Percentiles rank a stretch among this genome's conserved stretches.
Conservation (phyloP, 148 eudicot species). For the Spergularia marina region DNA sequence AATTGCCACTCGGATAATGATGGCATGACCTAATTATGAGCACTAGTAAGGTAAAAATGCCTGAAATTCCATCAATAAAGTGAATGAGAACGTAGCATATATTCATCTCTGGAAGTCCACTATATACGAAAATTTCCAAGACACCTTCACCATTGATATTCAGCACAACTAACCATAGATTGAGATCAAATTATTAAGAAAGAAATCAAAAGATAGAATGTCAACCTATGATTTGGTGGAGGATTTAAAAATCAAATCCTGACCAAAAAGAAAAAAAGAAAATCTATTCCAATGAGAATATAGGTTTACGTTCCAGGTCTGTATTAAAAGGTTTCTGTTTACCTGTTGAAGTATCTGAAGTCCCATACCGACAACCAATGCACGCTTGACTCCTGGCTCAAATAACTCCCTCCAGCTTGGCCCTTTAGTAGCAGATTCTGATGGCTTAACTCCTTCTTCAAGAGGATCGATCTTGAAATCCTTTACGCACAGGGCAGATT, state of each 20-base stretch:
- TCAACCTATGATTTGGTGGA: neutral
- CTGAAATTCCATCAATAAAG: neutral
- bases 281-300: neutral
- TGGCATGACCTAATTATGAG: neutral
- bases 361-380: constrained; percentile 68
- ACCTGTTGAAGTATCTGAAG: constrained; percentile 84
- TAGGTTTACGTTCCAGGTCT: neutral
- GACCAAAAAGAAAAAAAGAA: neutral
- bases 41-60: neutral
- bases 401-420: constrained; percentile 61
- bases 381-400: constrained; percentile 78
- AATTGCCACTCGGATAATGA: neutral
- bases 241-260: neutral
- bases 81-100: neutral
- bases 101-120: neutral
- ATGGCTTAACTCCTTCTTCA: constrained; percentile 35
- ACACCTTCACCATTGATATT: neutral
- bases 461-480: constrained; percentile 47
- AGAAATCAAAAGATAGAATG: neutral
- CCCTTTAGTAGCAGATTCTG: constrained; percentile 43
- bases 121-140: too few relatives aligned
- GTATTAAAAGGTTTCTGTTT: constrained; percentile 2
- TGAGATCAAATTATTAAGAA: neutral
- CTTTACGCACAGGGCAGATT: constrained; percentile 53
- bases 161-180: neutral